A percentile compares a stretch with the other conserved stretches of the same genome.
These are phyloP conservation scores for Aristolochia californica DNA, from an alignment of 164 flowering plant species.

Conservation along the genomic window DNA sequence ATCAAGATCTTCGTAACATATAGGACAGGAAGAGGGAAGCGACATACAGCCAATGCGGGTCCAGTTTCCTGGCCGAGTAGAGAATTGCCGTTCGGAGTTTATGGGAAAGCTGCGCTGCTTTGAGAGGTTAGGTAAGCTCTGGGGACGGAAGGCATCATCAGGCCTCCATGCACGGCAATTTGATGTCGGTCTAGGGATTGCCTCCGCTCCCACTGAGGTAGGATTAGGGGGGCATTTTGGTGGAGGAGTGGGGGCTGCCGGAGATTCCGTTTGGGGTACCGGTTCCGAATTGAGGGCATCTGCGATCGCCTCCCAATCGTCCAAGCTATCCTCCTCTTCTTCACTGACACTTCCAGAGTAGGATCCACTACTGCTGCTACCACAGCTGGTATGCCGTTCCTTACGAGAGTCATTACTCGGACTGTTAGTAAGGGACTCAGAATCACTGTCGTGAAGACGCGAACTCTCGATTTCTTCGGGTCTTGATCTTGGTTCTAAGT, in stretches of 20 bases:
- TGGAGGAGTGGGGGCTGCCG: constrained; percentile 4
- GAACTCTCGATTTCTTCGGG: constrained; percentile 22
- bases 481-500: constrained; percentile 25
- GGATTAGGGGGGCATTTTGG: constrained; percentile 1
- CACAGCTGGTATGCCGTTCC: constrained; percentile 38
- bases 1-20: constrained; percentile 83
- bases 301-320: constrained; percentile 46
- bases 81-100: constrained; percentile 28
- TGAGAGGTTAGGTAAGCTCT: constrained; percentile 60
- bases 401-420: constrained; percentile 35
- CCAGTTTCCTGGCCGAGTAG: constrained; percentile 32
- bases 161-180: constrained; percentile 70
- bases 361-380: constrained; percentile 35
- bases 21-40: constrained; percentile 71
- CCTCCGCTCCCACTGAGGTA: constrained; percentile 3
- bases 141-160: constrained; percentile 79
- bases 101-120: constrained; percentile 59
- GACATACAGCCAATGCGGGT: constrained; percentile 15
- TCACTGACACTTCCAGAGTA: constrained; percentile 43
- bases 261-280: constrained; percentile 8
- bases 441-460: constrained; percentile 36
- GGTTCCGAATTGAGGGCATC: constrained; percentile 46
- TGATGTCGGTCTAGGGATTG: constrained; percentile 14
- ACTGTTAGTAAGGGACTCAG: constrained; percentile 43
- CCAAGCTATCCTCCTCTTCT: constrained; percentile 61